Conservation (phyloP, 805 yeast species). For the Ogataea glucozyma region DNA sequence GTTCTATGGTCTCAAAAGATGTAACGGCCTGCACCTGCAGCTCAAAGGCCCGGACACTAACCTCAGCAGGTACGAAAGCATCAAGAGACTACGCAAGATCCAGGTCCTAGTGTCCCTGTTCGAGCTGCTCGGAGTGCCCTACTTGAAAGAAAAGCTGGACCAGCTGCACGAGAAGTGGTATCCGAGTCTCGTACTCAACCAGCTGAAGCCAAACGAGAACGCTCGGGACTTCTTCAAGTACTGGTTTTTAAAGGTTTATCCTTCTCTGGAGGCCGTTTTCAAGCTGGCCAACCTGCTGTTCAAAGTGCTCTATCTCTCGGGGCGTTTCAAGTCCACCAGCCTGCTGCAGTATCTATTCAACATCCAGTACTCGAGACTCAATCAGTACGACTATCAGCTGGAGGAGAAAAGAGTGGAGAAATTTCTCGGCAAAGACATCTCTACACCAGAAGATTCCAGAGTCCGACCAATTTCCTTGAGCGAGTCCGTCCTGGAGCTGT, state of each 20-base stretch:
- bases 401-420: constrained; percentile 31
- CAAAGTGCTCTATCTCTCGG: constrained; percentile 66
- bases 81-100: constrained; percentile 49
- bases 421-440: constrained; percentile 13
- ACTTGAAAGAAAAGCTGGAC: constrained; percentile 67
- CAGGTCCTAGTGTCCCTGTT: constrained; percentile 60
- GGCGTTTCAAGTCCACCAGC: constrained; percentile 62
- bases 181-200: constrained; percentile 58
- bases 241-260: constrained; percentile 61
- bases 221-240: constrained; percentile 30
- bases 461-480: constrained; percentile 43
- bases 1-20: constrained; percentile 84
- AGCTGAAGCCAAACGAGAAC: constrained; percentile 35
- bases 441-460: constrained; percentile 26
- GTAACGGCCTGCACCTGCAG: constrained; percentile 30
- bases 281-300: constrained; percentile 55
- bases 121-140: constrained; percentile 66
- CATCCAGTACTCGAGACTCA: constrained; percentile 66
- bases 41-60: constrained; percentile 7
- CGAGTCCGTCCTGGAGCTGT: constrained; percentile 35
- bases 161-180: constrained; percentile 60
- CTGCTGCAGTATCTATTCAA: constrained; percentile 60
- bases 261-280: constrained; percentile 49
- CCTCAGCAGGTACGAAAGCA: constrained; percentile 41
- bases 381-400: constrained; percentile 48